Percentiles rank a stretch among this genome's conserved stretches.
These are phyloP conservation scores for Begonia peltatifolia DNA, from an alignment of 306 rosid genomes.

Conservation along the genomic window DNA sequence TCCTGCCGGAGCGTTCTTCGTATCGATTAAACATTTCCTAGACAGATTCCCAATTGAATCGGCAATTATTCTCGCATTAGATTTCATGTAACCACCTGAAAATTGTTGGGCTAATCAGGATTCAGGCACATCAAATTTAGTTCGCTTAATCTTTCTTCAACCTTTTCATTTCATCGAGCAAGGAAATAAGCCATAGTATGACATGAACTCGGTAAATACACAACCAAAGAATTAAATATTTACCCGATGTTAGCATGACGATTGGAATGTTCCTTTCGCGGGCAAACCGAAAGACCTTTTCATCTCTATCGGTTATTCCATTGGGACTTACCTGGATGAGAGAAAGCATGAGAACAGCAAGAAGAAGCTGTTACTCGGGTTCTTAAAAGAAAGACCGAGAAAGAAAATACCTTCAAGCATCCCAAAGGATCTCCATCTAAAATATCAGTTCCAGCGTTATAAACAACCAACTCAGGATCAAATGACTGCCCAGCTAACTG, in stretches of 20 bases:
- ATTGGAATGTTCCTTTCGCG: conserved; percentile 64
- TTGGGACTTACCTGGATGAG: conserved; percentile 67
- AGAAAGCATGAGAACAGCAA: conserved; percentile 8
- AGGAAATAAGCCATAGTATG: too few species aligned
- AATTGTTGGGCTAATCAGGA: background rate
- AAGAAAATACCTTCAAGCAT: conserved; percentile 49
- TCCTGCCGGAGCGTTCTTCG: conserved; percentile 2
- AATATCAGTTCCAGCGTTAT: conserved; percentile 95
- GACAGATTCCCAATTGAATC: conserved; percentile 74
- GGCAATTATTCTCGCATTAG: conserved; percentile 81
- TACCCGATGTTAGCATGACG: conserved; percentile 96
- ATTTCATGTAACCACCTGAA: conserved; percentile 95
- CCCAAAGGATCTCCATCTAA: conserved; percentile 92
- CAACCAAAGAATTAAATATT: conserved; percentile 1
- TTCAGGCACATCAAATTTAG: too few species aligned
- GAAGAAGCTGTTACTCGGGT: background rate
- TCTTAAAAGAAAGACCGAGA: background rate
- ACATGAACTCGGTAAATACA: background rate
- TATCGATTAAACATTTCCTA: conserved; percentile 49
- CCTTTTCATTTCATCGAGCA: too few species aligned
- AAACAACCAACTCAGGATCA: conserved; percentile 69
- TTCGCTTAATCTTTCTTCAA: too few species aligned
- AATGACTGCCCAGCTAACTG: conserved; percentile 52
- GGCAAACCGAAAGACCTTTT: conserved; percentile 77
- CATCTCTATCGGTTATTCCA: conserved; percentile 70